A percentile compares a stretch with the other conserved stretches of the same genome.
These are phyloP conservation scores for Xylaria sp. DNA, from an alignment of 2,329 filamentous ascomycete species.

Conservation along the genomic window DNA sequence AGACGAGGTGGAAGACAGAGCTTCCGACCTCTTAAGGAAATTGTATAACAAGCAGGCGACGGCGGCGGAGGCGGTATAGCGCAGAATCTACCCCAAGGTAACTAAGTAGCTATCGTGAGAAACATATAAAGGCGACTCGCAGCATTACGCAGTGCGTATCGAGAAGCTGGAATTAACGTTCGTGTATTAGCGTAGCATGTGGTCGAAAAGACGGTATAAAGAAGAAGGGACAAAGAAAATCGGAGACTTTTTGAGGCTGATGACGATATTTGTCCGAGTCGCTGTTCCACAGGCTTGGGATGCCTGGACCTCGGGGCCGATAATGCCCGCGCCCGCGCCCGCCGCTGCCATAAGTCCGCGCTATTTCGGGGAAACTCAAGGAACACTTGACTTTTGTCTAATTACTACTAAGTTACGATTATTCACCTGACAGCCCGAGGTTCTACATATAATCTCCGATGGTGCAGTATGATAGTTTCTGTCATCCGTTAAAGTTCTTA, in stretches of 20 bases:
- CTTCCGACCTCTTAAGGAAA: slow-evolving; percentile 30
- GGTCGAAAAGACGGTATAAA: not conserved
- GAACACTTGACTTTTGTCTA: not conserved
- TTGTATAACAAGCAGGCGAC: not conserved
- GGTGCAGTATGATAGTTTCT: not conserved
- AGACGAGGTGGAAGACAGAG: slow-evolving; percentile 34
- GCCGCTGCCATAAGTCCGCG: slow-evolving; percentile 33
- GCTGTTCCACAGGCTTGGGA: slow-evolving; percentile 22
- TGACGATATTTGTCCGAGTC: slow-evolving; percentile 32
- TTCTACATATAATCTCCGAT: not conserved
- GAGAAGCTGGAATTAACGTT: not conserved
- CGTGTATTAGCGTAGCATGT: not conserved
- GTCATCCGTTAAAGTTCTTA: not conserved
- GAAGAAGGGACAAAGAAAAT: not conserved
- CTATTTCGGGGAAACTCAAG: slow-evolving; percentile 2
- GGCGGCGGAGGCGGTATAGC: not conserved
- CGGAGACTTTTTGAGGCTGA: slow-evolving; percentile 23
- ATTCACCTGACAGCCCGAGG: not conserved
- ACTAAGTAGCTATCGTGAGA: not conserved
- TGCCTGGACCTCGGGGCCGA: slow-evolving; percentile 33
- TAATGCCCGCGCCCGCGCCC: slow-evolving; percentile 31
- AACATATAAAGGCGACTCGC: not conserved
- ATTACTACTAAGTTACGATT: not conserved
- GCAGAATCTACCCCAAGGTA: not conserved
- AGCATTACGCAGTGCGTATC: slow-evolving; percentile 5